phyloP scores from a whole-genome alignment of 768 basidiomycete genomes.

The Boletus reticuloceps region DNA sequence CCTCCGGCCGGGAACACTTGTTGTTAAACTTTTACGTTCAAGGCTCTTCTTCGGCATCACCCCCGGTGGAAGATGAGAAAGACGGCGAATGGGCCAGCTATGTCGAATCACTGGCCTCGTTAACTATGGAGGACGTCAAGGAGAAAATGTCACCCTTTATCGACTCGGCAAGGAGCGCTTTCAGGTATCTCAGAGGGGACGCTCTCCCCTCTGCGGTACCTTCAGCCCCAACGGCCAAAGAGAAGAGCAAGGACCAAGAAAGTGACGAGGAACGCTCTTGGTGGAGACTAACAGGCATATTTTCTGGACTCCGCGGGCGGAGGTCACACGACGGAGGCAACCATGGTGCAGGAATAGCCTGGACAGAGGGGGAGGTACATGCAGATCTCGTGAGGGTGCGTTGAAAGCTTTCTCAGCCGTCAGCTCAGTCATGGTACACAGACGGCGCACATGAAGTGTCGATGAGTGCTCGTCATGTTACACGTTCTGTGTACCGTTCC shows the following conservation, averaged over 20 bases:
- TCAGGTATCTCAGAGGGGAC: constrained; percentile 74
- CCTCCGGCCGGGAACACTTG: constrained; percentile 77
- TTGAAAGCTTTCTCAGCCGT: constrained; percentile 11
- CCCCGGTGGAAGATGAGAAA: constrained; percentile 27
- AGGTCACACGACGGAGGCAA: constrained; percentile 29
- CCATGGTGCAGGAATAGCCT: constrained; percentile 42
- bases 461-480: background rate
- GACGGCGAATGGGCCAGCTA: constrained; percentile 28
- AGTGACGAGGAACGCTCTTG: constrained; percentile 35
- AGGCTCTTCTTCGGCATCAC: constrained; percentile 41
- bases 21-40: constrained; percentile 81
- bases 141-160: constrained; percentile 38
- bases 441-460: background rate
- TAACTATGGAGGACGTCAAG: constrained; percentile 58
- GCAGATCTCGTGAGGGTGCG: constrained; percentile 73
- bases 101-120: constrained; percentile 46
- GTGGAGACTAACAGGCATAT: constrained; percentile 64
- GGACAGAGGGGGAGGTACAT: constrained; percentile 79
- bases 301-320: constrained; percentile 58
- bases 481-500: background rate
- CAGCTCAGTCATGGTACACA: background rate
- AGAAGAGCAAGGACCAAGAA: constrained; percentile 28
- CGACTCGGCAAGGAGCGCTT: constrained; percentile 54
- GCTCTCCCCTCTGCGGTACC: constrained; percentile 39
- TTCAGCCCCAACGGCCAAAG: constrained; percentile 27